phyloP scores from a whole-genome alignment of 139 green algal genomes.

The Ettlia oleoabundans region DNA sequence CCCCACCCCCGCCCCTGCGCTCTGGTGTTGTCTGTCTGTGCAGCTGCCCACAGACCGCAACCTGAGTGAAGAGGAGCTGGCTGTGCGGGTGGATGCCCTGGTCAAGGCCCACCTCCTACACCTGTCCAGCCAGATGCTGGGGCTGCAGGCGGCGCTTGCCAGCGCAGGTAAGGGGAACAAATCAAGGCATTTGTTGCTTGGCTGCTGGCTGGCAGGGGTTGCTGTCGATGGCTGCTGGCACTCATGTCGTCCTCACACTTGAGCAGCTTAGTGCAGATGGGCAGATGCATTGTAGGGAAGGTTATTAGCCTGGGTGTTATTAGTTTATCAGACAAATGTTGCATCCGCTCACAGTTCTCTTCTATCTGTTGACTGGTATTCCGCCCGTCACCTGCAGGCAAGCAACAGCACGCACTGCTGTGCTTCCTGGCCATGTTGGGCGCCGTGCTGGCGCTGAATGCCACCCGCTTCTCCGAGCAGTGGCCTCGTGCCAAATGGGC shows the following conservation, averaged over 20 bases:
- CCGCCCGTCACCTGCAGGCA: constrained; percentile 10
- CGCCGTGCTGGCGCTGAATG: constrained; percentile 16
- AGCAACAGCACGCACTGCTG: constrained; percentile 41
- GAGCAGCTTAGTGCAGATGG: no score
- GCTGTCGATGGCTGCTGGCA: no score
- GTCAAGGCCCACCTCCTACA: constrained; percentile 24
- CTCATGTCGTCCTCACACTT: no score
- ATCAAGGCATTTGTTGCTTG: not conserved
- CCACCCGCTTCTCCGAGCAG: not conserved
- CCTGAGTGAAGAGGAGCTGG: constrained; percentile 7
- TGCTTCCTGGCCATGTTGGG: constrained; percentile 39
- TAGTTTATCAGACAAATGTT: not conserved
- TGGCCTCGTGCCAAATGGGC: constrained; percentile 23
- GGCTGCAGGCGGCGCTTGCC: constrained; percentile 20
- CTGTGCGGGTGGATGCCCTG: constrained; percentile 10
- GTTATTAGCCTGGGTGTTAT: not conserved
- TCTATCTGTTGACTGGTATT: no score
- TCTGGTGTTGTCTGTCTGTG: not conserved
- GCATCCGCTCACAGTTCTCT: no score
- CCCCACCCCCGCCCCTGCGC: no score
- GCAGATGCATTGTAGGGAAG: not conserved
- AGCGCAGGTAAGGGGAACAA: constrained; percentile 1
- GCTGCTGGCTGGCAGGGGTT: not conserved
- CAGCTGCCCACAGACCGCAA: constrained; percentile 12
- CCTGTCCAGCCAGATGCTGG: constrained; percentile 5